A percentile compares a stretch with the other conserved stretches of the same genome.
phyloP scores from a whole-genome alignment of 805 yeast genomes.

The Candida rishiriensis region DNA sequence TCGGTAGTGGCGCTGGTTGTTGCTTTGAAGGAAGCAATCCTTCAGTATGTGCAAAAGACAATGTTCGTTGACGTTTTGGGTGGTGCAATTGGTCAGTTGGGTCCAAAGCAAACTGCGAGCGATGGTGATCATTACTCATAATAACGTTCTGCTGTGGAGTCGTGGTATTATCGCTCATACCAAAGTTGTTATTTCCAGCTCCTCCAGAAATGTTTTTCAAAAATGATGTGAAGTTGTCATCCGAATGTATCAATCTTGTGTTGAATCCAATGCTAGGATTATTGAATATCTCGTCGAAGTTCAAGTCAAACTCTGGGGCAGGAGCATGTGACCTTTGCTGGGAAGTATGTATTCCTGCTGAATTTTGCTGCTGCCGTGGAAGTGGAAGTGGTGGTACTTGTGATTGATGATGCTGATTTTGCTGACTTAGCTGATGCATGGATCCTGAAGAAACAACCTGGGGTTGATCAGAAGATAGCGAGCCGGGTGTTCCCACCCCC shows the following conservation, averaged over 20 bases:
- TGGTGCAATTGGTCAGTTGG: too few species aligned
- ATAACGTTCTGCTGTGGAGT: too few species aligned
- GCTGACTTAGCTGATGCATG: background rate
- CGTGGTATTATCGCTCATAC: too few species aligned
- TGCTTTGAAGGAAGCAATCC: background rate
- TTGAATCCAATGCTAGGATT: constrained; percentile 30
- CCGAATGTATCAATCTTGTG: constrained; percentile 33
- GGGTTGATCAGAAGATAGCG: too few species aligned
- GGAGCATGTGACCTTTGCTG: background rate
- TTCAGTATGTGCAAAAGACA: too few species aligned
- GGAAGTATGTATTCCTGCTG: background rate
- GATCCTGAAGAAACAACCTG: background rate
- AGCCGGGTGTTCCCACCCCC: background rate
- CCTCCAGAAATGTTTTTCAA: constrained; percentile 5
- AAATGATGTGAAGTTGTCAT: constrained; percentile 24
- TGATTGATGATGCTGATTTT: background rate
- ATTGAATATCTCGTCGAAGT: constrained; percentile 27
- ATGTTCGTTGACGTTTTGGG: too few species aligned
- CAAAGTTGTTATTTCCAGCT: too few species aligned
- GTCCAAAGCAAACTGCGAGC: too few species aligned
- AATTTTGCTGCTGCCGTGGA: background rate
- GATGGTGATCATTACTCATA: too few species aligned
- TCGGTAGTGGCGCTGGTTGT: background rate
- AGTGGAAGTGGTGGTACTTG: background rate
- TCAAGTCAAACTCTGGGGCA: constrained; percentile 15